Evolutionary conservation across 345 rosid species (phyloP).

Genomic region (Arabidopsis suecica): DNA sequence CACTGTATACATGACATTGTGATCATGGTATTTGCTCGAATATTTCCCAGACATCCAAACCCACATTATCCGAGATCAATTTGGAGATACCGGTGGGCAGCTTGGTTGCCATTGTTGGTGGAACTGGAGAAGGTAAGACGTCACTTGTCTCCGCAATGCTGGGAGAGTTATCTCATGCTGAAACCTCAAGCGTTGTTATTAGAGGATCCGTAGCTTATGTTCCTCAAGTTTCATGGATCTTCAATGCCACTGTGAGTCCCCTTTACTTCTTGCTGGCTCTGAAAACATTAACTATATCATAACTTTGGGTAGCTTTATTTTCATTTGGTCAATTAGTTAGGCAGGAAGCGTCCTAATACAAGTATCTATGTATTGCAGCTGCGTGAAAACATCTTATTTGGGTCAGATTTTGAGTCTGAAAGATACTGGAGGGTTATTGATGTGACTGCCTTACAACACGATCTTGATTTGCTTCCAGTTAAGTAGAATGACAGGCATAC

Average conservation of each 20-base stretch:
- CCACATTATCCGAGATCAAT: constrained; percentile 73
- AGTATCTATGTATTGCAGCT: constrained; percentile 56
- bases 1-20: neutral
- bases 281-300: neutral
- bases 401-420: constrained; percentile 63
- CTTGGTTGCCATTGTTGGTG: constrained; percentile 90
- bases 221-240: constrained; percentile 99
- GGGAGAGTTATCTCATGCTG: constrained; percentile 75
- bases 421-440: constrained; percentile 79
- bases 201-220: constrained; percentile 94
- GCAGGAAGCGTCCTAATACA: neutral
- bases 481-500: constrained; percentile 48
- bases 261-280: constrained; percentile 2
- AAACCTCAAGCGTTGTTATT: constrained; percentile 59
- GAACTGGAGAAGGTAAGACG: constrained; percentile 98
- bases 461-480: constrained; percentile 87
- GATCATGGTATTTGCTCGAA: constrained; percentile 2
- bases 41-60: constrained; percentile 61
- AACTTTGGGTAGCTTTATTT: constrained; percentile 3
- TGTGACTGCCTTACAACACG: constrained; percentile 80
- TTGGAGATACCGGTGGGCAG: constrained; percentile 77
- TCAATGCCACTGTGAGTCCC: constrained; percentile 87
- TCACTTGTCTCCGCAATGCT: constrained; percentile 95
- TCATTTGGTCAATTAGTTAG: constrained; percentile 12
- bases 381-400: constrained; percentile 87